Conservation (phyloP, 1,284 basidiomycete species). For the Tylopilus orsonianus region DNA sequence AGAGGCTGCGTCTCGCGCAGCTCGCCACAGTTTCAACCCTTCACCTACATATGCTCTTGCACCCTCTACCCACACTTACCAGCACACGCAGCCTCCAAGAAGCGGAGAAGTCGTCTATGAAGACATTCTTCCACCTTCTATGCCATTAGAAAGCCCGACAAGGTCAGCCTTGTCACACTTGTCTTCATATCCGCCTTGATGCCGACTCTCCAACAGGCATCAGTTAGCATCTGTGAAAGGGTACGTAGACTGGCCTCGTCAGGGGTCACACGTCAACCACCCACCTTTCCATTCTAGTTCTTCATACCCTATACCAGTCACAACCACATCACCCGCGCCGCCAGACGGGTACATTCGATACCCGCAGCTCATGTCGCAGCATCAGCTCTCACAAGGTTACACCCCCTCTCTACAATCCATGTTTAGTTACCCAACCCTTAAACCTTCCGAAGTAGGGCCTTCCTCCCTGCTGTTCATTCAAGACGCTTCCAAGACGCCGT, state of each 20-base stretch:
- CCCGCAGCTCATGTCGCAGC: constrained; percentile 55
- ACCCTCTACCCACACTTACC: constrained; percentile 19
- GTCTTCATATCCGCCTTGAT: constrained; percentile 32
- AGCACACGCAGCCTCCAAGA: constrained; percentile 26
- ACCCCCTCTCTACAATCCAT: constrained; percentile 56
- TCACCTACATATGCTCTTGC: constrained; percentile 24
- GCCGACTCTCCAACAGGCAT: constrained; percentile 16
- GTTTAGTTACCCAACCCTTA: constrained; percentile 40
- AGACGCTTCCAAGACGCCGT: constrained; percentile 31
- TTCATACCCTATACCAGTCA: constrained; percentile 42
- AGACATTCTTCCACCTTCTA: constrained; percentile 30
- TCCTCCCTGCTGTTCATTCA: constrained; percentile 34
- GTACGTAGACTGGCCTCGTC: constrained; percentile 20
- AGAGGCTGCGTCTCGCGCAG: constrained; percentile 30
- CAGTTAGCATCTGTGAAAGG: constrained; percentile 28
- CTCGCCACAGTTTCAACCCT: constrained; percentile 20
- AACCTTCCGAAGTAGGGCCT: constrained; percentile 33
- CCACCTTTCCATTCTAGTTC: constrained; percentile 25
- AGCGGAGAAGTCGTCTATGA: constrained; percentile 25
- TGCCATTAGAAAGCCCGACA: constrained; percentile 47
- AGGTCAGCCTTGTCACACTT: constrained; percentile 36
- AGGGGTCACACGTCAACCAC: constrained; percentile 9
- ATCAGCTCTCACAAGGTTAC: constrained; percentile 57
- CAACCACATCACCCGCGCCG: constrained; percentile 51
- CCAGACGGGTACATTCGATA: constrained; percentile 45